These are phyloP conservation scores for Centella asiatica DNA, from an alignment of 129 eudicot genomes.

Conservation along the genomic window DNA sequence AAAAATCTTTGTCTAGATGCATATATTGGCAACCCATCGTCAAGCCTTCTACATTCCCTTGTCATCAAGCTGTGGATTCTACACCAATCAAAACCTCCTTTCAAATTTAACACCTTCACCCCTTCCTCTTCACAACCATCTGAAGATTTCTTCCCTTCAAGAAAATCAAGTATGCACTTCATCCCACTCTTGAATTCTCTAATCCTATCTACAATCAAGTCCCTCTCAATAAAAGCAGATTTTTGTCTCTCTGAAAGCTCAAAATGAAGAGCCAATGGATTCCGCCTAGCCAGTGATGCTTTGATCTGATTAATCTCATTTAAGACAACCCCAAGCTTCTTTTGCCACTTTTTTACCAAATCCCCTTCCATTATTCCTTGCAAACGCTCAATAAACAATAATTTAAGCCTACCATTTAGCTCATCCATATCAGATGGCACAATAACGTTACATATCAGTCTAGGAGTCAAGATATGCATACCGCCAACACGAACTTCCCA, in stretches of 20 bases:
- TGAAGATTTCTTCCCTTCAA: slow-evolving; percentile 29
- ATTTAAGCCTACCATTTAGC: slow-evolving; percentile 35
- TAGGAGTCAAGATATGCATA: slow-evolving; percentile 24
- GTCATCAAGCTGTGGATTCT: slow-evolving; percentile 40
- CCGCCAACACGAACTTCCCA: slow-evolving; percentile 40
- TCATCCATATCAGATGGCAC: slow-evolving; percentile 59
- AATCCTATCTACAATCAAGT: slow-evolving; percentile 30
- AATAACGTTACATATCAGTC: slow-evolving; percentile 25
- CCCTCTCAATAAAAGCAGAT: slow-evolving; percentile 33
- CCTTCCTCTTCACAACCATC: slow-evolving; percentile 5
- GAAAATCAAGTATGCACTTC: slow-evolving; percentile 37
- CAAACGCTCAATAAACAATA: slow-evolving; percentile 32
- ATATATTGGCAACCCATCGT: slow-evolving; percentile 74
- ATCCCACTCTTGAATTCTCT: slow-evolving; percentile 48
- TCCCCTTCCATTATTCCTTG: slow-evolving; percentile 35
- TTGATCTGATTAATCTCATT: slow-evolving; percentile 28
- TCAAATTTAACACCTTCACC: slow-evolving; percentile 29
- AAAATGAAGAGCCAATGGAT: not conserved
- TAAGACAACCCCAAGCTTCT: slow-evolving; percentile 18
- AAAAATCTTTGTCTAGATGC: slow-evolving; percentile 53
- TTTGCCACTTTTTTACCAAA: slow-evolving; percentile 32
- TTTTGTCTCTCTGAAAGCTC: slow-evolving; percentile 30
- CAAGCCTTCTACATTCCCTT: slow-evolving; percentile 76
- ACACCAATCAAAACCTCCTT: slow-evolving; percentile 44
- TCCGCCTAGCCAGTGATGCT: slow-evolving; percentile 10